Conservation (phyloP, 2,329 filamentous ascomycete species). For the Exophiala spinifera region DNA sequence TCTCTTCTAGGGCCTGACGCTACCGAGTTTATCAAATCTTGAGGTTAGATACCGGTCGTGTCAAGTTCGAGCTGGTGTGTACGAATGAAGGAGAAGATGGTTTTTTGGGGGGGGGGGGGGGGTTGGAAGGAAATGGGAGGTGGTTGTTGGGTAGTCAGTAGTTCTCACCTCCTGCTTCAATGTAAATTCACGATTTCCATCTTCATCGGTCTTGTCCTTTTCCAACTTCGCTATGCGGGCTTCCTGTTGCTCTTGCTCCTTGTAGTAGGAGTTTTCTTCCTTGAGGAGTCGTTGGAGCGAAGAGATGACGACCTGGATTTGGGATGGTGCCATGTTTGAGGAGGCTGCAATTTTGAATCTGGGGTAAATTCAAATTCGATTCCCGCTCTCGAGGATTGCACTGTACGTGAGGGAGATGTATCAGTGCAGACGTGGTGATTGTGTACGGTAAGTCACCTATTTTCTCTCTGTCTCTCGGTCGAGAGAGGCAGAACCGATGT, state of each 20-base stretch:
- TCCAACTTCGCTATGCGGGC: slow-evolving; percentile 67
- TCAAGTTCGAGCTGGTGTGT: too few relatives aligned
- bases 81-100: too few relatives aligned
- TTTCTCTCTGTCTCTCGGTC: too few relatives aligned
- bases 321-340: slow-evolving; percentile 24
- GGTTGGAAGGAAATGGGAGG: neutral
- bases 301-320: slow-evolving; percentile 64
- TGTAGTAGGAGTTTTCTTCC: slow-evolving; percentile 86
- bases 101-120: too few relatives aligned
- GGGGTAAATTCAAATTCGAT: too few relatives aligned
- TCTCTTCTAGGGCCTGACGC: slow-evolving; percentile 81
- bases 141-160: neutral
- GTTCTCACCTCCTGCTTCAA: slow-evolving; percentile 76
- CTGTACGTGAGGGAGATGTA: too few relatives aligned
- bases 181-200: slow-evolving; percentile 74
- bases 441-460: too few relatives aligned
- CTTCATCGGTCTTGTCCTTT: slow-evolving; percentile 58
- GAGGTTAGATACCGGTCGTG: too few relatives aligned
- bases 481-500: too few relatives aligned
- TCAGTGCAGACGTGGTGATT: too few relatives aligned
- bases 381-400: too few relatives aligned
- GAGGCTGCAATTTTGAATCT: too few relatives aligned
- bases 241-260: slow-evolving; percentile 74
- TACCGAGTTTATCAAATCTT: slow-evolving; percentile 38
- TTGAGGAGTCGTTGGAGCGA: slow-evolving; percentile 82